Conservation (phyloP, 225 moss, liverwort and hornwort genomes). For the Marchantia polymorpha region DNA sequence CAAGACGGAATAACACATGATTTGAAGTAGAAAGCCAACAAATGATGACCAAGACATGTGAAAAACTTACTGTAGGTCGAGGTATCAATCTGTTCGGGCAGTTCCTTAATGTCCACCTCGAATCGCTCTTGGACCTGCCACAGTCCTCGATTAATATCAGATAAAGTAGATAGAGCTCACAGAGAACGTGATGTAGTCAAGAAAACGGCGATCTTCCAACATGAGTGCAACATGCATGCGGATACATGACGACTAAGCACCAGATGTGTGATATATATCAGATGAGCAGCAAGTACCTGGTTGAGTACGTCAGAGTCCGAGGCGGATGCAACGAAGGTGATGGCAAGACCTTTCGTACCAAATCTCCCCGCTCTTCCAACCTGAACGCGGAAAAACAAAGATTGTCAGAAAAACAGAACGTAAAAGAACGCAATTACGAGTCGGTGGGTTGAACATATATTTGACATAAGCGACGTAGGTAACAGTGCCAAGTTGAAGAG, state of each 20-base stretch:
- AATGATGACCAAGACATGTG: too few relatives aligned
- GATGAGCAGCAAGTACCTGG: constrained; percentile 29
- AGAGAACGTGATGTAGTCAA: too few relatives aligned
- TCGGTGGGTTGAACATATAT: neutral
- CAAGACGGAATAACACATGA: too few relatives aligned
- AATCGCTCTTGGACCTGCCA: constrained; percentile 50
- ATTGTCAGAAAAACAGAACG: neutral
- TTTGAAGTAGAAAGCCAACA: neutral
- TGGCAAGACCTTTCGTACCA: constrained; percentile 50
- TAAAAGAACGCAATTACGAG: neutral
- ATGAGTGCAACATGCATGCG: too few relatives aligned
- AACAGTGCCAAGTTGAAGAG: neutral
- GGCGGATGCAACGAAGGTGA: constrained; percentile 50
- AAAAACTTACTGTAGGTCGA: constrained; percentile 45
- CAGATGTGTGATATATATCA: too few relatives aligned
- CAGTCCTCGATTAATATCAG: too few relatives aligned
- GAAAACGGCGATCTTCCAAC: too few relatives aligned
- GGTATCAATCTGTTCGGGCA: constrained; percentile 51
- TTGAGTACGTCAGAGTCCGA: constrained; percentile 52
- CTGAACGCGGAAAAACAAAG: neutral
- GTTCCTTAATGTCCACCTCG: constrained; percentile 50
- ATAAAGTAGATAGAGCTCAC: too few relatives aligned
- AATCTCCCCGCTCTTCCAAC: constrained; percentile 54
- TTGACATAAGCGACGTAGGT: neutral
- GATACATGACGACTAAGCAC: too few relatives aligned